Conservation (phyloP, 306 rosid species). For the Corylus heterophylla region DNA sequence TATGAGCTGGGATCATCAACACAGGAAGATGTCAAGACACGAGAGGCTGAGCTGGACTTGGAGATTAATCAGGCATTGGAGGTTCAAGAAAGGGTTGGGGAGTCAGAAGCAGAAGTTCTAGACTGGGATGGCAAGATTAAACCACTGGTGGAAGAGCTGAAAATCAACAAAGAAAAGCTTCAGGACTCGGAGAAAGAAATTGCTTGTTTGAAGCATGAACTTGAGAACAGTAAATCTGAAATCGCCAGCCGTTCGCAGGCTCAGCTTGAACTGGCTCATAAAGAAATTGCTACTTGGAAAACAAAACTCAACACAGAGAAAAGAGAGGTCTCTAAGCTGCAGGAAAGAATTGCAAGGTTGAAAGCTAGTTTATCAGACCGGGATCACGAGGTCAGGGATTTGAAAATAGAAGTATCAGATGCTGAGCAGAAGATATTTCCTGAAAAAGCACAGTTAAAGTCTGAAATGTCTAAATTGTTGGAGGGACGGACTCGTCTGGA, state of each 20-base stretch:
- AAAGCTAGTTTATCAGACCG: conserved; percentile 76
- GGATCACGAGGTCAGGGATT: conserved; percentile 75
- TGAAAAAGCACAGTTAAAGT: conserved; percentile 77
- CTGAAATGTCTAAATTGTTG: conserved; percentile 61
- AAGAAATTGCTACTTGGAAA: conserved; percentile 65
- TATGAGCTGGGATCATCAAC: conserved; percentile 28
- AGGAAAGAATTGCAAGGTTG: conserved; percentile 67
- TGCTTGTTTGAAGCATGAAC: conserved; percentile 51
- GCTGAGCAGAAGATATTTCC: conserved; percentile 97
- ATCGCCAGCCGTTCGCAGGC: conserved; percentile 53
- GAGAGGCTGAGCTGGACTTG: conserved; percentile 16
- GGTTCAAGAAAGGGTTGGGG: conserved; percentile 28
- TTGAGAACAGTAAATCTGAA: conserved; percentile 55
- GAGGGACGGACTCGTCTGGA: conserved; percentile 45
- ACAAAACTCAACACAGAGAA: conserved; percentile 68
- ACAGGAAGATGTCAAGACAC: conserved; percentile 25
- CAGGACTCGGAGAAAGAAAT: conserved; percentile 58
- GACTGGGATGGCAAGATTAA: conserved; percentile 37
- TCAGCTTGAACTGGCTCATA: conserved; percentile 62
- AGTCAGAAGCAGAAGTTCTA: conserved; percentile 26
- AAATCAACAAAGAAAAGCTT: conserved; percentile 54
- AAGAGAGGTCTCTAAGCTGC: conserved; percentile 73
- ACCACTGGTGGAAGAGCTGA: conserved; percentile 55
- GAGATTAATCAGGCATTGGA: conserved; percentile 27
- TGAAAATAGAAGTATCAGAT: conserved; percentile 84